These are phyloP conservation scores for Yamagishiella unicocca DNA, from an alignment of 139 green algal species.

Conservation along the genomic window DNA sequence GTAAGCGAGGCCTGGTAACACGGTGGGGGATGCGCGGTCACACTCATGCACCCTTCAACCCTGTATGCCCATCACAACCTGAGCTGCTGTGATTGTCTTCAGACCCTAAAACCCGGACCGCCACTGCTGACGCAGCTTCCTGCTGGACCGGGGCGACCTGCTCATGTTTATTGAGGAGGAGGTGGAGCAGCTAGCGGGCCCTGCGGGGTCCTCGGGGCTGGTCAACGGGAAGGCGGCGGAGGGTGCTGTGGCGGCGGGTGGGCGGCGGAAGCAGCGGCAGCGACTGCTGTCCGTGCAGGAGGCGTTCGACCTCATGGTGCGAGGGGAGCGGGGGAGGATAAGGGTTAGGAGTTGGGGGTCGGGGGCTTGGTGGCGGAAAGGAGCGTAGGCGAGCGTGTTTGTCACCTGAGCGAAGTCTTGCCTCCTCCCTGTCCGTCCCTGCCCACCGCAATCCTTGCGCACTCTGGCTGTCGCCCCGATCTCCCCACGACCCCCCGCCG, in stretches of 20 bases:
- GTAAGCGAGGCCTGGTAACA: background rate
- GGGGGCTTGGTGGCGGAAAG: background rate
- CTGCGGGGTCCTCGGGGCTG: background rate
- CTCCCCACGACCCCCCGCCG: background rate
- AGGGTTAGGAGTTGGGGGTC: background rate
- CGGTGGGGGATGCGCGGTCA: background rate
- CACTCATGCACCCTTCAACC: background rate
- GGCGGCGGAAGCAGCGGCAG: background rate
- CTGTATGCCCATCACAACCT: background rate
- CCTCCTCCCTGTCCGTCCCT: background rate
- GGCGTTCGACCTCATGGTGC: constrained; percentile 58
- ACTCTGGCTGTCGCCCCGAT: background rate
- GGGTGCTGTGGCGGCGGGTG: background rate
- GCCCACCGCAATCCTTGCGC: background rate
- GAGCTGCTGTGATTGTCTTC: no score
- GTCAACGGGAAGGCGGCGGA: background rate
- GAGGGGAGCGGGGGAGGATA: background rate
- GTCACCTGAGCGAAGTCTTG: background rate
- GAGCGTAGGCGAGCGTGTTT: background rate
- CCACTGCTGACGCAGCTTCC: constrained; percentile 35
- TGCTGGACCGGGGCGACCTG: constrained; percentile 58
- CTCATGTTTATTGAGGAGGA: constrained; percentile 54
- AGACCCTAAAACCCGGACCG: background rate
- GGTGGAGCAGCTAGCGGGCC: background rate
- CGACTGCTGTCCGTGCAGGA: constrained; percentile 62